A percentile compares a stretch with the other conserved stretches of the same genome.
phyloP scores from a whole-genome alignment of 148 eudicot genomes.

The Fagopyrum homotropicum region DNA sequence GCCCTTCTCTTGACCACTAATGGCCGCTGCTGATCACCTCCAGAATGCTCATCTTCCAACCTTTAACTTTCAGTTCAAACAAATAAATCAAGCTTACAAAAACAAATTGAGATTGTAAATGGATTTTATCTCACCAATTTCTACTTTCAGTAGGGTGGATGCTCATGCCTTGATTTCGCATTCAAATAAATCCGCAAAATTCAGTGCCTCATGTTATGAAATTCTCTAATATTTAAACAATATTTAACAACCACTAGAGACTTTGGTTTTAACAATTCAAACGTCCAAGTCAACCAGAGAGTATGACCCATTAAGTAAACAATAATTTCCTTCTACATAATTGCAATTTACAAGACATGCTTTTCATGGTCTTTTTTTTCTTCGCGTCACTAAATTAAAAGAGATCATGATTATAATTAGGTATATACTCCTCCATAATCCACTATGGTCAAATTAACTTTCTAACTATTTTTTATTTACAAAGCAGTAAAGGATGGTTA shows the following conservation, averaged over 20 bases:
- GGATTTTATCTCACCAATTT: not conserved
- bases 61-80: not conserved
- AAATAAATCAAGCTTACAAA: not conserved
- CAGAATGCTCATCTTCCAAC: not conserved
- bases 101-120: not conserved
- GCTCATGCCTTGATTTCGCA: not conserved
- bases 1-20: not conserved
- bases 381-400: not conserved
- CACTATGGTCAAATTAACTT: too few relatives aligned
- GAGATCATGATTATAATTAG: too few relatives aligned
- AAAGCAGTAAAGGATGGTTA: too few relatives aligned
- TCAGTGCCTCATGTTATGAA: not conserved
- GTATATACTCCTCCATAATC: too few relatives aligned
- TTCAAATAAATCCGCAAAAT: not conserved
- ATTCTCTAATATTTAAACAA: not conserved
- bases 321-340: not conserved
- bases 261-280: not conserved
- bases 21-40: not conserved
- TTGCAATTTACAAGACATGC: not conserved
- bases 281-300: not conserved
- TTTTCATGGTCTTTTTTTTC: not conserved
- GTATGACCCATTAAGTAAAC: not conserved
- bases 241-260: not conserved
- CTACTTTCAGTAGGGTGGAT: not conserved
- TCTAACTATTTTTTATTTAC: too few relatives aligned